phyloP scores from a whole-genome alignment of 139 green algal genomes.

The Chlorella sp. region DNA sequence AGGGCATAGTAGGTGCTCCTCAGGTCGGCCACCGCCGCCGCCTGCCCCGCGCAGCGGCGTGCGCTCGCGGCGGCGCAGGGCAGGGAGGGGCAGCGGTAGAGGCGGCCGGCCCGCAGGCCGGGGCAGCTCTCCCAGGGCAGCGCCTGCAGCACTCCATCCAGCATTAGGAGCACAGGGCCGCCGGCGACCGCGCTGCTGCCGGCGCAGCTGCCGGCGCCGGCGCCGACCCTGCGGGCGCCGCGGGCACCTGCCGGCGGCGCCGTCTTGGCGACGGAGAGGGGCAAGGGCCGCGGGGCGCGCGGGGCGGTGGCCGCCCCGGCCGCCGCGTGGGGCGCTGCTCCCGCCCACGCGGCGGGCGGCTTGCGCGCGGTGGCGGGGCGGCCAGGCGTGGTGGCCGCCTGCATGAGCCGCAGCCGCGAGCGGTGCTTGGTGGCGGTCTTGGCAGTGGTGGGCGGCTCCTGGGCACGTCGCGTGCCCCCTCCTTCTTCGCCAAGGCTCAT shows the following conservation, averaged over 20 bases:
- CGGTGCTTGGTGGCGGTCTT: slow-evolving; percentile 5
- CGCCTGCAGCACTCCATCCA: slow-evolving; percentile 60
- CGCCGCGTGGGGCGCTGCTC: slow-evolving; percentile 5
- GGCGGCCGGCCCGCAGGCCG: slow-evolving; percentile 28
- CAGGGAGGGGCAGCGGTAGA: slow-evolving; percentile 61
- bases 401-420: slow-evolving; percentile 38
- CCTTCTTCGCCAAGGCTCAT: slow-evolving; percentile 8
- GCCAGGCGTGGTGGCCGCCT: slow-evolving; percentile 32
- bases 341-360: neutral
- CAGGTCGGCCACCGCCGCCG: too few relatives aligned
- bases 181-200: slow-evolving; percentile 6
- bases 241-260: neutral
- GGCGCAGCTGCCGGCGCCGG: neutral
- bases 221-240: neutral
- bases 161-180: slow-evolving; percentile 58
- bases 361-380: slow-evolving; percentile 2
- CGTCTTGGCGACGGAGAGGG: slow-evolving; percentile 3
- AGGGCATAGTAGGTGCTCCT: slow-evolving; percentile 75
- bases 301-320: slow-evolving; percentile 5
- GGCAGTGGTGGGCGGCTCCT: neutral
- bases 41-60: too few relatives aligned
- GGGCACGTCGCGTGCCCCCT: neutral
- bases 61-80: slow-evolving; percentile 36
- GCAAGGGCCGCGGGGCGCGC: neutral
- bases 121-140: slow-evolving; percentile 79